phyloP scores from a whole-genome alignment of 1,284 basidiomycete genomes.

The Golubevia pallescens region DNA sequence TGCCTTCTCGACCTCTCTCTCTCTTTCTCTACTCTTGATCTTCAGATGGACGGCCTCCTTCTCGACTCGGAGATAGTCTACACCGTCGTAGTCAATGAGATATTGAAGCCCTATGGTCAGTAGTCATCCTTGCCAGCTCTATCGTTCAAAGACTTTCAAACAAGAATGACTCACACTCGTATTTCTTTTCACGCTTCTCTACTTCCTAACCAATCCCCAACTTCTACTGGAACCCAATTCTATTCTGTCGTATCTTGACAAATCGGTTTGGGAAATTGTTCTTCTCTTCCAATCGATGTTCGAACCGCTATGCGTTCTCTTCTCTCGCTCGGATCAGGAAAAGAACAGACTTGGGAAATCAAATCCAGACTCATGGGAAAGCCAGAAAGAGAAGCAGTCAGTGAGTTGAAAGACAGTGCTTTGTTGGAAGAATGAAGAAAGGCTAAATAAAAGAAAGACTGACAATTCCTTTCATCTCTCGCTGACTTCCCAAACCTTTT shows the following conservation, averaged over 20 bases:
- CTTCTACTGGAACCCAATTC: too few species aligned
- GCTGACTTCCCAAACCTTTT: neutral
- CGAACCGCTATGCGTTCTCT: neutral
- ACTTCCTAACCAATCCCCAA: too few species aligned
- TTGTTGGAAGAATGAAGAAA: constrained; percentile 9
- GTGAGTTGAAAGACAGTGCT: constrained; percentile 11
- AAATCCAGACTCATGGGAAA: constrained; percentile 63
- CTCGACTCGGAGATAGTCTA: constrained; percentile 62
- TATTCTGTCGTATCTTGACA: too few species aligned
- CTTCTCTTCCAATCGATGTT: neutral
- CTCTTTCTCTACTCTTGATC: neutral
- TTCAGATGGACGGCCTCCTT: constrained; percentile 59
- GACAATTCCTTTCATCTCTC: neutral
- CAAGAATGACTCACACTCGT: neutral
- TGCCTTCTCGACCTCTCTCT: neutral
- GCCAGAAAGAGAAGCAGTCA: constrained; percentile 55
- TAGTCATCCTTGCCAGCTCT: neutral
- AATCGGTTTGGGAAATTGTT: too few species aligned
- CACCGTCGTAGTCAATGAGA: constrained; percentile 60
- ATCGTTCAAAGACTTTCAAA: too few species aligned
- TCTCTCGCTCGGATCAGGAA: constrained; percentile 10
- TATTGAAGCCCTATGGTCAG: constrained; percentile 50
- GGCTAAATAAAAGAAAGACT: constrained; percentile 4
- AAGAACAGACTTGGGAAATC: constrained; percentile 64
- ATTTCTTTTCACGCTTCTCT: too few species aligned